Percentiles rank a stretch among this genome's conserved stretches.
These are phyloP conservation scores for Backusella luteola DNA, from an alignment of 192 early-diverging fungal species.

Conservation along the genomic window DNA sequence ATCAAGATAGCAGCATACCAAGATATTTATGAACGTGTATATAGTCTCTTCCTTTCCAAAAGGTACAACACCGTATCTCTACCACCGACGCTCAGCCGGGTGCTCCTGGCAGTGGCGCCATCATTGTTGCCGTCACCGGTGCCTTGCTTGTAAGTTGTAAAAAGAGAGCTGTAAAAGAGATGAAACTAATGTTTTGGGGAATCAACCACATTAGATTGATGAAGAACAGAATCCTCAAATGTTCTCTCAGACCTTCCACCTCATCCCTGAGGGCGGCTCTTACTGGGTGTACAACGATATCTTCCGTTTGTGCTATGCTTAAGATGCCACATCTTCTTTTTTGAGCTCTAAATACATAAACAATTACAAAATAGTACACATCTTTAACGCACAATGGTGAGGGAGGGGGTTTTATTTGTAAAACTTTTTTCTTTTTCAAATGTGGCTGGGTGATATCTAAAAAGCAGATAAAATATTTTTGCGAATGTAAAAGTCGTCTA, in stretches of 20 bases:
- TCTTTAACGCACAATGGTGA: neutral
- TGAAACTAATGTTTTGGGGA: neutral
- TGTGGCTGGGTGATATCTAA: neutral
- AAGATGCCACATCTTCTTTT: constrained; percentile 8
- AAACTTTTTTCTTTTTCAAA: constrained; percentile 1
- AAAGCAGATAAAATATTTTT: constrained; percentile 76
- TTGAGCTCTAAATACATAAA: neutral
- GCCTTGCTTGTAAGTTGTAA: constrained; percentile 66
- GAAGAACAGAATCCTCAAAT: constrained; percentile 79
- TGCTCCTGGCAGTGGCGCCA: constrained; percentile 52
- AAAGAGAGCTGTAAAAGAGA: neutral
- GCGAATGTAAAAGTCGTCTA: constrained; percentile 85
- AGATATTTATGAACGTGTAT: neutral
- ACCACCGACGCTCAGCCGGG: constrained; percentile 85
- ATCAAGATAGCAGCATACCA: too few species aligned
- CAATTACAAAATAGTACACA: neutral
- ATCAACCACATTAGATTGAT: constrained; percentile 53
- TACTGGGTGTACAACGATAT: constrained; percentile 89
- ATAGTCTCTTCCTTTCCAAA: constrained; percentile 74
- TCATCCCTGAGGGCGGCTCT: constrained; percentile 65
- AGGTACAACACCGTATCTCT: constrained; percentile 69
- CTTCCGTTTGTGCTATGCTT: constrained; percentile 80
- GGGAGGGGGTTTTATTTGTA: too few species aligned
- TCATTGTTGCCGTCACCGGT: constrained; percentile 86
- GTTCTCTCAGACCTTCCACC: constrained; percentile 87